Percentiles rank a stretch among this genome's conserved stretches.
phyloP scores from a whole-genome alignment of 2,329 filamentous ascomycete genomes.

The Calonectria hawksworthii region DNA sequence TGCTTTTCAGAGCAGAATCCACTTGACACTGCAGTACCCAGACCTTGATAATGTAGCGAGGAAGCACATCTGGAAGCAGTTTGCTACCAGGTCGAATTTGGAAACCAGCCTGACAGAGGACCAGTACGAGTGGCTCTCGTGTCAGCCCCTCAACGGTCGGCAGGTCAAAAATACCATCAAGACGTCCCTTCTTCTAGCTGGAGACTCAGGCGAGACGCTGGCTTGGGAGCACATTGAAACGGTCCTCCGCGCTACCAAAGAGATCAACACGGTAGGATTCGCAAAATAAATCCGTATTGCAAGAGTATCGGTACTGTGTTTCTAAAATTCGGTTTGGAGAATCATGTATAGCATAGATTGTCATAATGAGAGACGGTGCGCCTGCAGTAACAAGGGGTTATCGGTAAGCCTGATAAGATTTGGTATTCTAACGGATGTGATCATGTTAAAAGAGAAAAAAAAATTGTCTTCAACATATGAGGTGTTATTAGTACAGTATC shows the following conservation, averaged over 20 bases:
- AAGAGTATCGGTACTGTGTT: background rate
- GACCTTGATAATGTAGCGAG: background rate
- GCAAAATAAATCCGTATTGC: background rate
- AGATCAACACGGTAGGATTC: background rate
- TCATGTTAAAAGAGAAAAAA: too few species aligned
- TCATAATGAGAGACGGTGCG: background rate
- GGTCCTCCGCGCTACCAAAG: slow-evolving; percentile 28
- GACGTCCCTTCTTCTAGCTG: background rate
- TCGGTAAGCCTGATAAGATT: too few species aligned
- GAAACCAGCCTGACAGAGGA: background rate
- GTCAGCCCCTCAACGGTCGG: background rate
- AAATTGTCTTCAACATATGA: background rate
- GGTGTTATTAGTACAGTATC: background rate
- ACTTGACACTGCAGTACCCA: background rate
- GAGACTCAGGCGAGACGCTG: background rate
- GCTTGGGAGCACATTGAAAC: background rate
- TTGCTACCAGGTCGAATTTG: background rate
- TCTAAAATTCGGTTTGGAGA: background rate
- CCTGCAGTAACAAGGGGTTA: too few species aligned
- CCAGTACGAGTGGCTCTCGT: background rate
- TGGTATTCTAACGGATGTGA: too few species aligned
- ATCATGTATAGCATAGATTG: background rate
- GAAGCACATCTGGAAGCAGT: slow-evolving; percentile 10
- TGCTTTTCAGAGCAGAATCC: slow-evolving; percentile 34
- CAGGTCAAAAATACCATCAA: slow-evolving; percentile 9